Percentiles rank a stretch among this genome's conserved stretches.
These are phyloP conservation scores for Saccharum spontaneum DNA, from an alignment of 176 grass and related monocot genomes.

Conservation along the genomic window DNA sequence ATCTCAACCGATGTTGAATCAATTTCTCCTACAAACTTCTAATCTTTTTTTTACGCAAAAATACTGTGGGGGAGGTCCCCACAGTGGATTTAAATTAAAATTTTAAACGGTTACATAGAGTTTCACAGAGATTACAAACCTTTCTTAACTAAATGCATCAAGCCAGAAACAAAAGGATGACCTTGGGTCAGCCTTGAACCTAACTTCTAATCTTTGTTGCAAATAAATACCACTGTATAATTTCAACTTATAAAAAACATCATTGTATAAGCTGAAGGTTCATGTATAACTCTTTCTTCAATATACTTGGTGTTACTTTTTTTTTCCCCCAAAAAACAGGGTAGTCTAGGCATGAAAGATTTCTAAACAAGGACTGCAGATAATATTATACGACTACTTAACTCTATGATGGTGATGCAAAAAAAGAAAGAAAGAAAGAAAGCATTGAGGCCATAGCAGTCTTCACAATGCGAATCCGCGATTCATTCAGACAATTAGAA, in stretches of 20 bases:
- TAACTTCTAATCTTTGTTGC: background rate
- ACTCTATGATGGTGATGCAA: background rate
- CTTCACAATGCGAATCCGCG: background rate
- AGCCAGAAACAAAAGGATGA: no score
- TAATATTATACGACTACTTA: background rate
- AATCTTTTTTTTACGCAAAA: background rate
- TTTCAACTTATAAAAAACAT: conserved; percentile 4
- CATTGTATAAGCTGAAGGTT: background rate
- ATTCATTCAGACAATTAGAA: background rate
- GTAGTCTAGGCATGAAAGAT: background rate
- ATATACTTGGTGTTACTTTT: background rate
- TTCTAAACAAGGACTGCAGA: background rate
- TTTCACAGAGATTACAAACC: no score
- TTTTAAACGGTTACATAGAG: no score
- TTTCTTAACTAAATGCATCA: no score
- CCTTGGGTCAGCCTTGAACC: no score
- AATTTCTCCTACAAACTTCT: no score
- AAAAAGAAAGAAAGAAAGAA: background rate
- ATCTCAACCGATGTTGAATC: no score
- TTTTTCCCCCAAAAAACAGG: background rate
- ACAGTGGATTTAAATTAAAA: no score
- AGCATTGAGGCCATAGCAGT: background rate
- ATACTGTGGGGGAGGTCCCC: no score
- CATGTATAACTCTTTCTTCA: background rate
- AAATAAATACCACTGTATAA: background rate